Evolutionary conservation across 768 basidiomycete species (phyloP), one percentile per base, ranked within the genome.

Genomic region (Panus rudis): DNA sequence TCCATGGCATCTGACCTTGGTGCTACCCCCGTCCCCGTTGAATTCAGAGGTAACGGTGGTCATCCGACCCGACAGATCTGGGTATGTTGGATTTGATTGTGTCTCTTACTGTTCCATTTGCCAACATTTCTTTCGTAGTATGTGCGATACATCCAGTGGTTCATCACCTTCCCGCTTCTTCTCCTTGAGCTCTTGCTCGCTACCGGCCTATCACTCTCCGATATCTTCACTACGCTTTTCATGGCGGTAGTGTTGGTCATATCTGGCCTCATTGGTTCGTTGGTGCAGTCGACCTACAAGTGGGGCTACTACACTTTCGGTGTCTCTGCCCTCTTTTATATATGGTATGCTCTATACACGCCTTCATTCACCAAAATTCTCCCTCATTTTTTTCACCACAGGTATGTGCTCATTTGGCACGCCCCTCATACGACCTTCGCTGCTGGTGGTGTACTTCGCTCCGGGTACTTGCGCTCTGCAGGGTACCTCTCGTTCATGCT

Each of bases 1-100:
- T 61, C 67, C 11, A 75, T 78, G 75, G 77, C 76, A 0, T 76
- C 75, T 16, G 66, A 77, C 53, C 63, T 79, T 28, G 77, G 78
- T 11, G 60, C 59, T 32, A 70, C 75, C 0, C 63, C 72, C 27
- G 53, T 78, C 48, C 43, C 31, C 14, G 65, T 69, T 30, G 72
- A 74, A 50, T 76, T 70, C 54, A 51, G 59, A 22, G 60, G 59
- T n/a, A 41, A 60, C 35, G 60, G 58, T 6, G n/a, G n/a, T n/a
- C n/a, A n/a, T n/a, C n/a, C n/a, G n/a, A 65, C 65, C 1, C 69
- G 67, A 17, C 67, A 61, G 54, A 63, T 68, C 61, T 68, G 70
- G 70, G 67, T 78, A 62, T 39, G 65, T 42, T 1, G 7, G 21
- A 17, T 17, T 13, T 37, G 14, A n/a, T 2, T 27, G 14, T n/a